Evolutionary conservation across 345 rosid genomes (phyloP).

Genomic region (Melaleuca quinquenervia): DNA sequence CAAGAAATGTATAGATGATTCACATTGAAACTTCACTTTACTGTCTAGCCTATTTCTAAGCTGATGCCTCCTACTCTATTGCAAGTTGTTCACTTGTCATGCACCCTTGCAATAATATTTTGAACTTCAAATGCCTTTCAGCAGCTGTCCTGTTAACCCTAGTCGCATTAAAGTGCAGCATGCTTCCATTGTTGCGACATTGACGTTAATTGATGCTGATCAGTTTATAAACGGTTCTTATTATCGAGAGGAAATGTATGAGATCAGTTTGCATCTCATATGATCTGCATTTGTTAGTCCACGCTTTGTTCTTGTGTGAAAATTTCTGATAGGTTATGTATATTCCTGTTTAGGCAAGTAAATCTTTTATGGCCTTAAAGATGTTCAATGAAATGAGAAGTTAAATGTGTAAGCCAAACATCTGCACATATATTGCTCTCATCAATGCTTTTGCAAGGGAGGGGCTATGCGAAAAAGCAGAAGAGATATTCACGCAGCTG

Average conservation of each 20-base stretch:
- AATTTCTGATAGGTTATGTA: not conserved
- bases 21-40: not conserved
- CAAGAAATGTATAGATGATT: not conserved
- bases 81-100: not conserved
- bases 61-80: not conserved
- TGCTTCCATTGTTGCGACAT: not conserved
- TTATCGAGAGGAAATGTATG: not conserved
- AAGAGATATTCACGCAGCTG: conserved; percentile 84
- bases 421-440: conserved; percentile 76
- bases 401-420: conserved; percentile 69
- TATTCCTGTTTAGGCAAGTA: conserved; percentile 47
- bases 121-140: not conserved
- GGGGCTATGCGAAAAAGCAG: conserved; percentile 93
- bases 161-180: not conserved
- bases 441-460: conserved; percentile 94
- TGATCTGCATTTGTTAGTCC: not conserved
- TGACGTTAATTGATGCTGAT: not conserved
- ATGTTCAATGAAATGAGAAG: conserved; percentile 77
- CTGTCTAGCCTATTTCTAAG: not conserved
- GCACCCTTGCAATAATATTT: not conserved
- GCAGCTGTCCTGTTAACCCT: not conserved
- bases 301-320: not conserved
- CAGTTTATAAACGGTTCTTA: not conserved
- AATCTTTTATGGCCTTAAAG: conserved; percentile 70
- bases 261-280: not conserved